Conservation (phyloP, 495 filamentous ascomycete genomes). For the Zalerion maritima region DNA sequence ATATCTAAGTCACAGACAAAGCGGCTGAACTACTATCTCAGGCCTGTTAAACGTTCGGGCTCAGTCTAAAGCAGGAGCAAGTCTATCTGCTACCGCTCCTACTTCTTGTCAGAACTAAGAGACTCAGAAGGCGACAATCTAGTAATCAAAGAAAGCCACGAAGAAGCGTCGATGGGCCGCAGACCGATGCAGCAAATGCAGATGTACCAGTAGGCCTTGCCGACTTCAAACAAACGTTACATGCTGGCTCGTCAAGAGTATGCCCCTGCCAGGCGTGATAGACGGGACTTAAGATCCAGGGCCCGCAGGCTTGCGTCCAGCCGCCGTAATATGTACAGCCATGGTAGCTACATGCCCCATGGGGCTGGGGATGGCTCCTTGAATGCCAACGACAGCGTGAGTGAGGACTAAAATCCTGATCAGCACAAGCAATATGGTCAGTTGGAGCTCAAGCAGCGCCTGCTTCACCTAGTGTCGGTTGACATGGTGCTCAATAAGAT, state of each 20-base stretch:
- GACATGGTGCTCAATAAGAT: conserved; percentile 45
- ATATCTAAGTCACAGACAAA: conserved; percentile 31
- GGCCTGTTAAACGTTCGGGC: conserved; percentile 5
- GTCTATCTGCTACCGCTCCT: conserved; percentile 28
- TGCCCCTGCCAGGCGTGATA: too few species aligned
- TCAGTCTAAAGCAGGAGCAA: conserved; percentile 23
- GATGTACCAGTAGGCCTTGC: too few species aligned
- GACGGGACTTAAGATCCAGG: too few species aligned
- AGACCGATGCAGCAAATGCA: not conserved
- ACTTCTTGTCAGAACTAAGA: conserved; percentile 39
- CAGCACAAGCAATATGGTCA: conserved; percentile 24
- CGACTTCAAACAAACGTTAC: too few species aligned
- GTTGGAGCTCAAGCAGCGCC: conserved; percentile 42
- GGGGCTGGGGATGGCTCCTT: conserved; percentile 1
- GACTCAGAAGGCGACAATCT: conserved; percentile 12
- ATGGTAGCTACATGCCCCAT: too few species aligned
- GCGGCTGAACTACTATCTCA: conserved; percentile 35
- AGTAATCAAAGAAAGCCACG: conserved; percentile 21
- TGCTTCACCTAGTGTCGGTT: conserved; percentile 46
- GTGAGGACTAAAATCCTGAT: conserved; percentile 10
- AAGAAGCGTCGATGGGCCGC: conserved; percentile 13
- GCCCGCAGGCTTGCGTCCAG: too few species aligned
- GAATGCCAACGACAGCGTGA: conserved; percentile 13
- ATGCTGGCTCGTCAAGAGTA: too few species aligned
- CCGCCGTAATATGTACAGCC: too few species aligned